Evolutionary conservation across 495 filamentous ascomycete species (phyloP).

Genomic region (Trichoderma asperelloides): DNA sequence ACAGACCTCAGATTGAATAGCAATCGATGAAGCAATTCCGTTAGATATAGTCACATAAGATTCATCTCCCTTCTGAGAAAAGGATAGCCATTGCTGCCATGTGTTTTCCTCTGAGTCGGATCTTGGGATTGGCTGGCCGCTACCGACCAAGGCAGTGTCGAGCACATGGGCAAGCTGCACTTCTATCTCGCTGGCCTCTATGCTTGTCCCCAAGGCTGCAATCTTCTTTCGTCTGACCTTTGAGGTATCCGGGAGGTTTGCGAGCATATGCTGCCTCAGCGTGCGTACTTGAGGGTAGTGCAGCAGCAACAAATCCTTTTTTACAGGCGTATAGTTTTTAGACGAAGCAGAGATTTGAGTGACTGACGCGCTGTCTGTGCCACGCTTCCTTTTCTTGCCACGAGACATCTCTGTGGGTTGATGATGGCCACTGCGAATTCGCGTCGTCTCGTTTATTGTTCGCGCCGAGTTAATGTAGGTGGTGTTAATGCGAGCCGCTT

Average conservation of each 20-base stretch:
- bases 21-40: conserved; percentile 22
- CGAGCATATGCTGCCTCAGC: conserved; percentile 63
- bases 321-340: conserved; percentile 15
- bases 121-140: conserved; percentile 26
- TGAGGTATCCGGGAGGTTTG: conserved; percentile 34
- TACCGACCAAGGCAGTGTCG: conserved; percentile 59
- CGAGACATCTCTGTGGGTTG: neutral
- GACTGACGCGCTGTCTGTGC: neutral
- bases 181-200: conserved; percentile 21
- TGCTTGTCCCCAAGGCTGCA: conserved; percentile 26
- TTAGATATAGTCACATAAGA: conserved; percentile 42
- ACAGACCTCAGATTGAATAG: conserved; percentile 52
- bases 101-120: conserved; percentile 22
- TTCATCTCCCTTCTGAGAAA: conserved; percentile 53
- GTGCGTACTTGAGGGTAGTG: conserved; percentile 64
- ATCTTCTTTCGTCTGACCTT: conserved; percentile 39
- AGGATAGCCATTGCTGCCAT: conserved; percentile 52
- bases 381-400: neutral
- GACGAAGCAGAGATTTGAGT: neutral
- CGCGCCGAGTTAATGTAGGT: neutral
- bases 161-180: conserved; percentile 45
- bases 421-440: neutral
- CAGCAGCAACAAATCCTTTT: conserved; percentile 61
- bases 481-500: neutral
- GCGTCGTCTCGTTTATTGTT: neutral